A percentile compares a stretch with the other conserved stretches of the same genome.
phyloP scores from a whole-genome alignment of 2,329 filamentous ascomycete genomes.

The Leptosphaerulina australis region DNA sequence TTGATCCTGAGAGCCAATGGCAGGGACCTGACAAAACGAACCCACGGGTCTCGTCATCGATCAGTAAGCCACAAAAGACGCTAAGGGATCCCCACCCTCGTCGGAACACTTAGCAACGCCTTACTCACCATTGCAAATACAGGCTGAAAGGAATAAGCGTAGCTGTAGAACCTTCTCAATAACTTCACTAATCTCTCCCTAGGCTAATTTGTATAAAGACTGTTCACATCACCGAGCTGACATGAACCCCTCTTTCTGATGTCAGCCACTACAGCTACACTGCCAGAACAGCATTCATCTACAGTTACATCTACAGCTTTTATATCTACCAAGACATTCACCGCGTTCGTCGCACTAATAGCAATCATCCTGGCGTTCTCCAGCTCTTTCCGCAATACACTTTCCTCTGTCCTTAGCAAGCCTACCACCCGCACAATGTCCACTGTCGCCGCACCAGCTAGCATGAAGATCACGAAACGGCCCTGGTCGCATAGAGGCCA shows the following conservation, averaged over 20 bases:
- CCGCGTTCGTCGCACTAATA: slow-evolving; percentile 43
- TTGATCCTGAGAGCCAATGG: slow-evolving; percentile 31
- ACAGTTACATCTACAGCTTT: slow-evolving; percentile 21
- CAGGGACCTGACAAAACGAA: slow-evolving; percentile 22
- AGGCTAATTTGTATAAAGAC: slow-evolving; percentile 39
- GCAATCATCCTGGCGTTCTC: slow-evolving; percentile 56
- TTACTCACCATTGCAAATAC: slow-evolving; percentile 48
- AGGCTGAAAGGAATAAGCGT: slow-evolving; percentile 24
- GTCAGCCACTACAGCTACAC: slow-evolving; percentile 36
- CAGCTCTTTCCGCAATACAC: slow-evolving; percentile 45
- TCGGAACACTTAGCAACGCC: slow-evolving; percentile 24
- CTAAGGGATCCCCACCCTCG: slow-evolving; percentile 17
- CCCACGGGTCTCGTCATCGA: slow-evolving; percentile 36
- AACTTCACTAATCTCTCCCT: slow-evolving; percentile 27
- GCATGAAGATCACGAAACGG: slow-evolving; percentile 73
- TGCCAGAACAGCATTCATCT: slow-evolving; percentile 23
- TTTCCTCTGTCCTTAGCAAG: slow-evolving; percentile 45
- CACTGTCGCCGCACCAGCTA: slow-evolving; percentile 35
- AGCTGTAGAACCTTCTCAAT: slow-evolving; percentile 32
- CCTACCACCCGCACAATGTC: slow-evolving; percentile 48
- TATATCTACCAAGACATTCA: slow-evolving; percentile 35
- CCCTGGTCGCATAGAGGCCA: slow-evolving; percentile 75
- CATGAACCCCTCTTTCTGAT: slow-evolving; percentile 30
- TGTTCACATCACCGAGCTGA: slow-evolving; percentile 11
- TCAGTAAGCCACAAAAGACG: slow-evolving; percentile 33